Evolutionary conservation across 108 stramenopile species (phyloP), one percentile per base, ranked within the genome.

Genomic region (Skeletonema marinoi): DNA sequence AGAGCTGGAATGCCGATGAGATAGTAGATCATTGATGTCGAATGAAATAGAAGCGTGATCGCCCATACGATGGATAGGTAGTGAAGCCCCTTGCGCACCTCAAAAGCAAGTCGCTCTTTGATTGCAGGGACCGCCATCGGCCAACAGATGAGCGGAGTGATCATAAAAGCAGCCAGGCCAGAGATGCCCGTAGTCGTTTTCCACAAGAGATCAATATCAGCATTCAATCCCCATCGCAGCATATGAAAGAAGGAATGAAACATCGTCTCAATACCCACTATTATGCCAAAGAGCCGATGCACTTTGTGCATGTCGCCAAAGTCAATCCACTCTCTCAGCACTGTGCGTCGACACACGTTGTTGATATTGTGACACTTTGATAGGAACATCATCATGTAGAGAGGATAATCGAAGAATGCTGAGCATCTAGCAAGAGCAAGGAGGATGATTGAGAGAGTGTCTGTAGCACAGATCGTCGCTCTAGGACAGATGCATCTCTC

Each of bases 381-480:
- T 30, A 76, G 17, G 65, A 76, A 76, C 32, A 76, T 33, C 21
- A 56, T 25, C 75, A 76, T 76, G 39, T 76, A 76, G 17, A 76
- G 41, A 16, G 75, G 75, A 30, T 76, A 76, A 41, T 76, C 75
- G 29, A 76, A 76, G 64, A 41, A 76, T 16, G 68, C 75, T 4
- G 75, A 69, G 68, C 44, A 69, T 60, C 75, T 29, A 13, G 75
- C 38, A 11, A 76, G 41, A 9, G 68, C 36, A 6, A 76, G 75
- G 4, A 76, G 32, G 39, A 76, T 44, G 56, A 76, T 69, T 5
- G 51, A 68, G 6, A 68, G 16, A n/a, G 68, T 29, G 21, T 19
- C 16, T 58, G 68, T 33, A 3, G 75, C 75, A 39, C 68, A 76
- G 17, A 76, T 42, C 4, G 75, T 76, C 58, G 68, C 75, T 21